phyloP scores from a whole-genome alignment of 106 monocot genomes.

The Gastrodia elata region DNA sequence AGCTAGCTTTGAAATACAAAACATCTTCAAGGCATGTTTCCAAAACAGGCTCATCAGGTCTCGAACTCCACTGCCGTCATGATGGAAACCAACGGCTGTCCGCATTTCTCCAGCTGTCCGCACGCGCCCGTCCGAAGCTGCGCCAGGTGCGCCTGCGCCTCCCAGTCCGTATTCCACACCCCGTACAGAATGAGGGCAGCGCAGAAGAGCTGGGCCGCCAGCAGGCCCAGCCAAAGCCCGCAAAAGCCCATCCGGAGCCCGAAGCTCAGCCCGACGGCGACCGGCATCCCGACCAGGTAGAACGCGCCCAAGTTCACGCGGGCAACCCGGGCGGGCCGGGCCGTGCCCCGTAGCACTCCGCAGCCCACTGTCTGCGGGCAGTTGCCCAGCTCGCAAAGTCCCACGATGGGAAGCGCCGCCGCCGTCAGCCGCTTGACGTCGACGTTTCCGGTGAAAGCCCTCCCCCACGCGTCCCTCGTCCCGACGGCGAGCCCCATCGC shows the following conservation, averaged over 20 bases:
- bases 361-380: slow-evolving; percentile 30
- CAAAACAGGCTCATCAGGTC: too few relatives aligned
- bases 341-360: slow-evolving; percentile 25
- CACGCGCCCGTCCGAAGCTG: slow-evolving; percentile 14
- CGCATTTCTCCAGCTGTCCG: not conserved
- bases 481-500: slow-evolving; percentile 15
- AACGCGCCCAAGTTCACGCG: slow-evolving; percentile 24
- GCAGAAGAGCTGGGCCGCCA: slow-evolving; percentile 20
- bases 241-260: slow-evolving; percentile 16
- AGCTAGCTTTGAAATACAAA: too few relatives aligned
- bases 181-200: slow-evolving; percentile 23
- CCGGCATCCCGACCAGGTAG: slow-evolving; percentile 25
- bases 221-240: slow-evolving; percentile 22
- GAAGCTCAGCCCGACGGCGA: slow-evolving; percentile 15
- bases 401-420: slow-evolving; percentile 25
- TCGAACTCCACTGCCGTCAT: slow-evolving; percentile 4
- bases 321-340: slow-evolving; percentile 22
- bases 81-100: slow-evolving; percentile 16
- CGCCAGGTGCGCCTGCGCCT: slow-evolving; percentile 17
- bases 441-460: slow-evolving; percentile 15
- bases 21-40: too few relatives aligned
- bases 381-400: slow-evolving; percentile 33
- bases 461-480: slow-evolving; percentile 18
- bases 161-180: slow-evolving; percentile 27
- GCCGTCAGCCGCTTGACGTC: slow-evolving; percentile 24